These are phyloP conservation scores for Teunomyces gatunensis DNA, from an alignment of 805 yeast genomes.

Conservation along the genomic window DNA sequence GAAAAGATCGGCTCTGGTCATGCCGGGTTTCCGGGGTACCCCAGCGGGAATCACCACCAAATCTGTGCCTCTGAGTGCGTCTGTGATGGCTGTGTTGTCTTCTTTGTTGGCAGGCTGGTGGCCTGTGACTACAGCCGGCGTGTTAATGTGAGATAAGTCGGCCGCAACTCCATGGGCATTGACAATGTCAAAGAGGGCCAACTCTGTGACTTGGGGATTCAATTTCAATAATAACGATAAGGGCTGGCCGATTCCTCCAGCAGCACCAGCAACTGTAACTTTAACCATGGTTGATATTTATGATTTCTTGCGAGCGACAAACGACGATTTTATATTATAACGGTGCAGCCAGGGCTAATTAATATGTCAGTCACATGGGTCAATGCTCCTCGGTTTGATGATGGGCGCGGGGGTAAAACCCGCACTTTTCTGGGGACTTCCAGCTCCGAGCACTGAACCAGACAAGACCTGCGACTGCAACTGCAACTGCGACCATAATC, in stretches of 20 bases:
- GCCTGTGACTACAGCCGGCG: conserved; percentile 40
- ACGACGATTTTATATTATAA: not conserved
- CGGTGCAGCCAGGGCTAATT: not conserved
- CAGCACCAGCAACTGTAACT: conserved; percentile 50
- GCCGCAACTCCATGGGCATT: conserved; percentile 48
- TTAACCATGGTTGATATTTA: conserved; percentile 28
- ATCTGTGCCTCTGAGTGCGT: conserved; percentile 37
- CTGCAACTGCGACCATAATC: too few relatives aligned
- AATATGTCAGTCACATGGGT: conserved; percentile 4
- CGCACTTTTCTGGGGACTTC: not conserved
- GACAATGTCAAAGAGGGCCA: conserved; percentile 43
- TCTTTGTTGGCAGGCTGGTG: conserved; percentile 39
- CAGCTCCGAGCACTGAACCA: not conserved
- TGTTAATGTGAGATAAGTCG: conserved; percentile 42
- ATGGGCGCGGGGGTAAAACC: conserved; percentile 3
- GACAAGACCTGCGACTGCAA: too few relatives aligned
- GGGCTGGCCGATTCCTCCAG: conserved; percentile 50
- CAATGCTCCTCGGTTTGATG: conserved; percentile 1
- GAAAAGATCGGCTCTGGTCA: conserved; percentile 48
- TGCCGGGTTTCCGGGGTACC: conserved; percentile 48
- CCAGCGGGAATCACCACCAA: conserved; percentile 48
- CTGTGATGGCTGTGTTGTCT: conserved; percentile 34
- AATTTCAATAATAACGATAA: conserved; percentile 42
- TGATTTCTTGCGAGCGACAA: not conserved
- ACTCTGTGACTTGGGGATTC: conserved; percentile 36